Percentiles rank a stretch among this genome's conserved stretches.
Evolutionary conservation across 1,139 yeast genomes (phyloP).

Genomic region (Suhomyces guaymorum): DNA sequence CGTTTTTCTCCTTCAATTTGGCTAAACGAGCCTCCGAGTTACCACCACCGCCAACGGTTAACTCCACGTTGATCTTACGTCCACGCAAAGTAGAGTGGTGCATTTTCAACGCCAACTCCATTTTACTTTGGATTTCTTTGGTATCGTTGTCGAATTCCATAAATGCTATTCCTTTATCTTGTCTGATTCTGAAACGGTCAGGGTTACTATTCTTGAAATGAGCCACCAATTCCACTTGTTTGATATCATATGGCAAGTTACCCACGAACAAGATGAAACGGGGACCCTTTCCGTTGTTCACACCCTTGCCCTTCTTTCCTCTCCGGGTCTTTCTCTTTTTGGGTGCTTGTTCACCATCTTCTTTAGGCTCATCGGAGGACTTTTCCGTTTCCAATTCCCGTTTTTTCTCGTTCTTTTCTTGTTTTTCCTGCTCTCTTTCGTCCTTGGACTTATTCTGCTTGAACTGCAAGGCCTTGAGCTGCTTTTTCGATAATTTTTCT

Average conservation of each 20-base stretch:
- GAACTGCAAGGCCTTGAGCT: slow-evolving; percentile 75
- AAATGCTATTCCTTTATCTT: slow-evolving; percentile 90
- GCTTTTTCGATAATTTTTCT: slow-evolving; percentile 72
- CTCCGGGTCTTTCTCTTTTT: slow-evolving; percentile 78
- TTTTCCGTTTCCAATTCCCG: slow-evolving; percentile 11
- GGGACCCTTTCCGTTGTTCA: slow-evolving; percentile 54
- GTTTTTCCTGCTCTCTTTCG: slow-evolving; percentile 34
- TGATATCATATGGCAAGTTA: slow-evolving; percentile 74
- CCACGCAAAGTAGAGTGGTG: slow-evolving; percentile 71
- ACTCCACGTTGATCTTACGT: slow-evolving; percentile 87
- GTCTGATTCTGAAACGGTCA: slow-evolving; percentile 71
- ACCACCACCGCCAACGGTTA: slow-evolving; percentile 98
- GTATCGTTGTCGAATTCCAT: slow-evolving; percentile 73
- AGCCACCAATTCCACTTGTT: slow-evolving; percentile 59
- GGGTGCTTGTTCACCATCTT: slow-evolving; percentile 34
- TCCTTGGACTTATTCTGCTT: slow-evolving; percentile 49
- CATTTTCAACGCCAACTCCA: slow-evolving; percentile 79
- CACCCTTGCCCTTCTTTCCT: slow-evolving; percentile 68
- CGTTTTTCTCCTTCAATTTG: slow-evolving; percentile 79
- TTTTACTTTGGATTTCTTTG: slow-evolving; percentile 67
- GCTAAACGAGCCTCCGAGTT: slow-evolving; percentile 68
- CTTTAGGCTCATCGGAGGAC: slow-evolving; percentile 7
- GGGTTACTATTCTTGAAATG: slow-evolving; percentile 80
- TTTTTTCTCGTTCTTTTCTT: slow-evolving; percentile 18
- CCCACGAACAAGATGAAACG: slow-evolving; percentile 90